Evolutionary conservation across 116 monocot species (phyloP).

Genomic region (Iris pallida): DNA sequence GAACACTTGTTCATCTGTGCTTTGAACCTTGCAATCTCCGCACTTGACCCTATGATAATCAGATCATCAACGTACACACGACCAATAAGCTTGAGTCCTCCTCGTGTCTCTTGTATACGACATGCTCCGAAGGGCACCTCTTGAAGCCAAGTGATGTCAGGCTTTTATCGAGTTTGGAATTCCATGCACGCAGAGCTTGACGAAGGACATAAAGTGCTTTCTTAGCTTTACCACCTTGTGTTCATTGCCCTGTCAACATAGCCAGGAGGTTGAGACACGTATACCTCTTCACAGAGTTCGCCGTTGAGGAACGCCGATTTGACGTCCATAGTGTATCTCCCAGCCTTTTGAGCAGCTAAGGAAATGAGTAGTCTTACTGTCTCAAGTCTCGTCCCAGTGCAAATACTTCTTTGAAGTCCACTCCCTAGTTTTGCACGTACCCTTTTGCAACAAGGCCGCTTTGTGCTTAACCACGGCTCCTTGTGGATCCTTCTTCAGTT

Average conservation of each 20-base stretch:
- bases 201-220: not conserved
- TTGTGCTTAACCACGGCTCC: not conserved
- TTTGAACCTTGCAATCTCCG: too few relatives aligned
- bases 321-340: constrained; percentile 2
- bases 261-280: not conserved
- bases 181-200: constrained; percentile 3
- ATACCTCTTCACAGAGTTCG: not conserved
- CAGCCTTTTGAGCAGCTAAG: not conserved
- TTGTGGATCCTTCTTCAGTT: too few relatives aligned
- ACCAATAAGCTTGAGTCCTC: not conserved
- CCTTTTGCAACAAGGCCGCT: not conserved
- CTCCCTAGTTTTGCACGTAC: not conserved
- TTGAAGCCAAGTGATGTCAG: not conserved
- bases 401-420: not conserved
- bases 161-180: not conserved
- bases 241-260: not conserved
- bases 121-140: not conserved
- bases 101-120: not conserved
- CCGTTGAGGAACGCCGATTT: not conserved
- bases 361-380: not conserved
- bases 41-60: too few relatives aligned
- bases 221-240: not conserved
- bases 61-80: too few relatives aligned
- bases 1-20: too few relatives aligned
- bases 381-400: too few relatives aligned